Base-by-base conservation (phyloP, 2,329 filamentous ascomycete species). In the Clarireedia monteithiana region DNA sequence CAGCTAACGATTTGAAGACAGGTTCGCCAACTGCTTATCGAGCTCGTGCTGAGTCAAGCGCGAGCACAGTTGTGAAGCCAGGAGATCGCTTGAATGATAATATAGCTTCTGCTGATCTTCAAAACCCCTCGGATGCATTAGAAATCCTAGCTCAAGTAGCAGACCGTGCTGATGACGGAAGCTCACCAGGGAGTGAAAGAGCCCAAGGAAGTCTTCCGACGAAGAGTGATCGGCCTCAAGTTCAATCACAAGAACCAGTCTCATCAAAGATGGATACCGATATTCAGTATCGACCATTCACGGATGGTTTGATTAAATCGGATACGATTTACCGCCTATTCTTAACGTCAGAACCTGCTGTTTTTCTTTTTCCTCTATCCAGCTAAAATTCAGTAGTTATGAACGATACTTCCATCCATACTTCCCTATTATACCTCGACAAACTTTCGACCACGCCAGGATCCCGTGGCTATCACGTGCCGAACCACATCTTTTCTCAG, bases 401-500 rank as follows among this genome's bases (percentile, higher is more conserved):
- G 61, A 67, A 42, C 55, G 66, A 53, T 62, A 62, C 47, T 88
- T 85, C 61, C 85, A 89, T 63, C 82, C 83, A 0, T 88, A 84
- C 70, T 86, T 87, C 55, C 85, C 86, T 0, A 72, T 89, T 26
- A 84, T 85, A 0, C 82, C 84, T 9, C 74, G 75, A 39, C 77
- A 65, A 26, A 63, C 63, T 2, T 68, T 68, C 47, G 78, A 60
- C 80, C 83, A 45, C 80, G 85, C 60, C 74, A 82, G 59, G 73
- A 76, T 40, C 67, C 72, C 14, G 72, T 78, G 65, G 65, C 54
- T 55, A 69, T 80, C 82, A 5, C 73, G 75, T 2, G 78, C 79
- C 27, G 85, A 88, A 64, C 82, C 79, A 30, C 82, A 88, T 64
- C 73, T 89, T 0, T 74, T 89, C 15, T 88, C 85, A 0, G 85